These are phyloP conservation scores for Mycena haematopus DNA, from an alignment of 768 basidiomycete genomes.

Conservation along the genomic window DNA sequence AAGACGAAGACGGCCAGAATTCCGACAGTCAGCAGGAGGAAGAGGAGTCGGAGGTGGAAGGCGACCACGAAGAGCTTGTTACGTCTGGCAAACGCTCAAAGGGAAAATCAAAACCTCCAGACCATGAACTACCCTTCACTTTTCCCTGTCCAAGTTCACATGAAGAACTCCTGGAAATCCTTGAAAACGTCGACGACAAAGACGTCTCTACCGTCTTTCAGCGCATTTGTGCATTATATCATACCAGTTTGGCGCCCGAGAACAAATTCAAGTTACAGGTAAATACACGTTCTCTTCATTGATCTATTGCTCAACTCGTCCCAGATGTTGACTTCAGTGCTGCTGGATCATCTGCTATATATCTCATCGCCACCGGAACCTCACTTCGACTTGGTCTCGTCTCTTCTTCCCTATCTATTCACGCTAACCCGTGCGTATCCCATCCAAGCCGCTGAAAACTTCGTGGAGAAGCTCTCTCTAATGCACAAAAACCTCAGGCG, in stretches of 20 bases:
- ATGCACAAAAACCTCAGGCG: slow-evolving; percentile 95
- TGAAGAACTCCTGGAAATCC: slow-evolving; percentile 87
- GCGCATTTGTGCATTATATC: slow-evolving; percentile 88
- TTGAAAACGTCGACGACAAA: slow-evolving; percentile 71
- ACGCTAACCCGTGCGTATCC: slow-evolving; percentile 84
- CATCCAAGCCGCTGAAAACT: slow-evolving; percentile 75
- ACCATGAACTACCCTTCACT: slow-evolving; percentile 84
- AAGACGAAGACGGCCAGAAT: slow-evolving; percentile 45
- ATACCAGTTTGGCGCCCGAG: slow-evolving; percentile 88
- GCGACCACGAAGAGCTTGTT: slow-evolving; percentile 53
- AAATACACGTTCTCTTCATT: slow-evolving; percentile 26
- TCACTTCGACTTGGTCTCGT: slow-evolving; percentile 62
- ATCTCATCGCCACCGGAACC: slow-evolving; percentile 69
- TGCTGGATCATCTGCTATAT: slow-evolving; percentile 89
- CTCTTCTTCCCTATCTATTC: slow-evolving; percentile 79
- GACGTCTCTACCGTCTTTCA: slow-evolving; percentile 85
- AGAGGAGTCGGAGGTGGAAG: slow-evolving; percentile 46
- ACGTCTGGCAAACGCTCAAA: slow-evolving; percentile 35
- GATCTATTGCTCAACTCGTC: slow-evolving; percentile 4
- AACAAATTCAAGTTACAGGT: slow-evolving; percentile 96
- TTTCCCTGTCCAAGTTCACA: slow-evolving; percentile 89
- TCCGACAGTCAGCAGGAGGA: slow-evolving; percentile 42
- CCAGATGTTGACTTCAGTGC: slow-evolving; percentile 74
- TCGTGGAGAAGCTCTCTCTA: slow-evolving; percentile 80
- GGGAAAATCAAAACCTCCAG: slow-evolving; percentile 43